Evolutionary conservation across 495 filamentous ascomycete genomes (phyloP).

Genomic region (Pyrenula aspistea): DNA sequence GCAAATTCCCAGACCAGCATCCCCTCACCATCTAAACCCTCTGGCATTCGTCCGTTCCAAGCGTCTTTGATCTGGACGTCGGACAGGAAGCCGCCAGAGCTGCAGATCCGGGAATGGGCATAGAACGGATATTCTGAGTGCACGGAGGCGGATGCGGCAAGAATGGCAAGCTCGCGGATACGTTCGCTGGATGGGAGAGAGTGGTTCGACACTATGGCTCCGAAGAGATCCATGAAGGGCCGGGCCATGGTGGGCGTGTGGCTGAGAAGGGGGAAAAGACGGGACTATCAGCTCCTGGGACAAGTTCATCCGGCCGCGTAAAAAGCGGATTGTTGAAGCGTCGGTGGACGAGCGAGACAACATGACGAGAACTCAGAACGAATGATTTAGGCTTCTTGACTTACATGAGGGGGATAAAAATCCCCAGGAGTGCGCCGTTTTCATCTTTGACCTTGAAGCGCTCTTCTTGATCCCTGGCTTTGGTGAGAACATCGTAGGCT

Average conservation of each 20-base stretch:
- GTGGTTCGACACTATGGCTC: background rate
- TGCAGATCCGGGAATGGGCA: background rate
- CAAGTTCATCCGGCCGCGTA: background rate
- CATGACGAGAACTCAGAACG: background rate
- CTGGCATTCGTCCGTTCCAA: background rate
- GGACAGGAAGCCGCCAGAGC: background rate
- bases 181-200: background rate
- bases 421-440: background rate
- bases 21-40: background rate
- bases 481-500: background rate
- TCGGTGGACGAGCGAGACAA: background rate
- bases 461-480: background rate
- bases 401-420: background rate
- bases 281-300: too few relatives aligned
- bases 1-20: background rate
- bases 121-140: background rate
- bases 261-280: background rate
- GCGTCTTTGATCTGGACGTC: background rate
- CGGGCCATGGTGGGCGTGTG: background rate
- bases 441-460: background rate
- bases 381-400: too few relatives aligned
- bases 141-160: too few relatives aligned
- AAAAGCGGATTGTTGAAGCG: background rate
- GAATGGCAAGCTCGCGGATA: background rate
- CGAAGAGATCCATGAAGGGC: background rate